phyloP scores from a whole-genome alignment of 2,329 filamentous ascomycete genomes.

The Claviceps sorghi region DNA sequence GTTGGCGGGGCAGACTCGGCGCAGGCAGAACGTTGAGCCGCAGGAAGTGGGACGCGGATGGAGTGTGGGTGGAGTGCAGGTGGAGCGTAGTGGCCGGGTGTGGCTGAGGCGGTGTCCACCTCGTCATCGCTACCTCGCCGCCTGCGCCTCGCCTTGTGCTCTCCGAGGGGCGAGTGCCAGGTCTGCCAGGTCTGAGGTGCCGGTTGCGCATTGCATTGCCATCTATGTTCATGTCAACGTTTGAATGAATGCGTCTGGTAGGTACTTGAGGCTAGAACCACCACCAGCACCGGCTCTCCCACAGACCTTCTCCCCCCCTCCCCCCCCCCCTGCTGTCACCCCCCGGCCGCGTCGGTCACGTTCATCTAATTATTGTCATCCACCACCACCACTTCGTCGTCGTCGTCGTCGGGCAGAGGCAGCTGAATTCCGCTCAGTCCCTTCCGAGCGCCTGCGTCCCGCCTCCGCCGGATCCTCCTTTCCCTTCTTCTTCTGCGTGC shows the following conservation, averaged over 20 bases:
- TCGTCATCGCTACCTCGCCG: background rate
- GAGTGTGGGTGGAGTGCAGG: background rate
- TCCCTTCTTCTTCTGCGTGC: background rate
- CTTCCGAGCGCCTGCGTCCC: background rate
- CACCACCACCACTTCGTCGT: background rate
- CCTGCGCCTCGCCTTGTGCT: background rate
- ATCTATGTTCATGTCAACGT: no score
- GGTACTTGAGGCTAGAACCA: no score
- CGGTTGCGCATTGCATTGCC: no score
- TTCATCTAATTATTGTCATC: background rate
- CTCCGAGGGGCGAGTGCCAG: background rate
- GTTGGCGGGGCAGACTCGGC: background rate
- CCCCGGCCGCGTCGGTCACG: background rate
- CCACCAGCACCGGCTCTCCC: no score
- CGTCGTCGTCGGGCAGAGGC: background rate
- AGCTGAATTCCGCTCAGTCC: background rate
- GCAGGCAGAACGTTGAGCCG: slow-evolving; percentile 3
- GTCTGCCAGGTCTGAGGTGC: background rate
- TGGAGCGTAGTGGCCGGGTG: background rate
- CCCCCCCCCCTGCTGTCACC: background rate
- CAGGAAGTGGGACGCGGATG: no score
- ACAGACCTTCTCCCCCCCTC: no score
- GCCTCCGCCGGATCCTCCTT: background rate
- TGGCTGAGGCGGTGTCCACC: background rate
- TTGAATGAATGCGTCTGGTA: no score